A percentile compares a stretch with the other conserved stretches of the same genome.
Evolutionary conservation across 2,329 filamentous ascomycete genomes (phyloP).

Genomic region (Apiospora saccharicola): DNA sequence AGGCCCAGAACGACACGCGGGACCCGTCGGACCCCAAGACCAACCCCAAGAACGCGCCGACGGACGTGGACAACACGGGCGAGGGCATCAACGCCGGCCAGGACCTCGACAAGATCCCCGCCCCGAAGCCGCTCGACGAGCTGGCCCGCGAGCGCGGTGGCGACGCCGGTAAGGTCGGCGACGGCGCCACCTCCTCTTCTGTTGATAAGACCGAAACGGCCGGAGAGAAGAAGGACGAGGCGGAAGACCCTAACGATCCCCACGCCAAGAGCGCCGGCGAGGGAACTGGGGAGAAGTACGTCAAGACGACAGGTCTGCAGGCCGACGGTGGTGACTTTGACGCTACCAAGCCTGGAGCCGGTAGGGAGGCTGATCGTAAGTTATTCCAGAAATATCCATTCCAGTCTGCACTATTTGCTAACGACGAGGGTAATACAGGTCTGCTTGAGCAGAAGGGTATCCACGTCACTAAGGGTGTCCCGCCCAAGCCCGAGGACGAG

Average conservation of each 20-base stretch:
- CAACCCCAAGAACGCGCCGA: conserved; percentile 44
- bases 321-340: conserved; percentile 75
- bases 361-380: conserved; percentile 71
- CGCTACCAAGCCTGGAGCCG: conserved; percentile 68
- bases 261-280: conserved; percentile 46
- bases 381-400: conserved; percentile 28
- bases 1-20: conserved; percentile 51
- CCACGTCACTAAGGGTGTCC: conserved; percentile 39
- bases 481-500: conserved; percentile 31
- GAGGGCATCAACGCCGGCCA: conserved; percentile 43
- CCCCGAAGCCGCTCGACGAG: conserved; percentile 46
- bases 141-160: conserved; percentile 45
- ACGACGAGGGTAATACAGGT: conserved; percentile 46
- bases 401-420: conserved; percentile 5
- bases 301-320: conserved; percentile 64
- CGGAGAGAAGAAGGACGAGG: conserved; percentile 31
- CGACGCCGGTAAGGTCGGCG: conserved; percentile 36
- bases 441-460: conserved; percentile 62
- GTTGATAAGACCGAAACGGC: conserved; percentile 41
- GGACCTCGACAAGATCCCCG: conserved; percentile 48
- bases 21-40: conserved; percentile 45
- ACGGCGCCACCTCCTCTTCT: conserved; percentile 32
- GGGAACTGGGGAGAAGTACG: conserved; percentile 63
- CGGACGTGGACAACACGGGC: conserved; percentile 46
- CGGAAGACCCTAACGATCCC: conserved; percentile 34